Base-by-base conservation (phyloP, 2,329 filamentous ascomycete species). In the Alternaria sp. region DNA sequence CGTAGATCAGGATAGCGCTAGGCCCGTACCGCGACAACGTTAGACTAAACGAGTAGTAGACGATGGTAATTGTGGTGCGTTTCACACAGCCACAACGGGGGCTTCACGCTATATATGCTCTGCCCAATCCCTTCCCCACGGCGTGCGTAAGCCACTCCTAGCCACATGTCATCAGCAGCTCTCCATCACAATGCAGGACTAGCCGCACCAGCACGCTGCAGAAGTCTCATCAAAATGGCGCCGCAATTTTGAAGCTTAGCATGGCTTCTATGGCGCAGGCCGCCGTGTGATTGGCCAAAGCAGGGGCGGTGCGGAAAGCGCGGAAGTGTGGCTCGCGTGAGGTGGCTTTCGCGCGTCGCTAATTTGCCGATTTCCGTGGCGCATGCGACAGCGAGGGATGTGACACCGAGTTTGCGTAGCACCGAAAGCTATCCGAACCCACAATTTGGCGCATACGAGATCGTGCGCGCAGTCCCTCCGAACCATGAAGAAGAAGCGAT, bases 331-430 rank as follows among this genome's bases (percentile, higher is more conserved):
- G 63, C 63, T 58, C 59, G 44, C 55, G 57, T 61, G 60, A 61
- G 63, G 60, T 63, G 59, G 60, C 50, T 63, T 33, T 43, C 28
- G 55, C 43, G 25, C 28, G 14, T 50, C 56, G 46, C 64, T 64
- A 66, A 47, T 45, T 60, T 62, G 64, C 66, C 64, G 63, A 44
- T 47, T 59, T 58, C 66, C 66, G 66, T 66, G 64, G 60, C 63
- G 60, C 53, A 64, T 56, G 45, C 57, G 37, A 60, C 18, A 47
- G 21, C 11, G 37, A 51, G 44, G 33, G 37, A 30, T 58, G 47
- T 44, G 25, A 30, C 43, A 47, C 21, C 43, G 21, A 23, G 20
- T 18, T 33, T 56, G 30, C 21, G 25, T 28, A 11, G 41, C 49
- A 25, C 25, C 46, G 45, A 61, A 30, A 26, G 44, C 25, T 30